These are phyloP conservation scores for Gentiana straminea DNA, from an alignment of 257 asterid genomes.

Conservation along the genomic window DNA sequence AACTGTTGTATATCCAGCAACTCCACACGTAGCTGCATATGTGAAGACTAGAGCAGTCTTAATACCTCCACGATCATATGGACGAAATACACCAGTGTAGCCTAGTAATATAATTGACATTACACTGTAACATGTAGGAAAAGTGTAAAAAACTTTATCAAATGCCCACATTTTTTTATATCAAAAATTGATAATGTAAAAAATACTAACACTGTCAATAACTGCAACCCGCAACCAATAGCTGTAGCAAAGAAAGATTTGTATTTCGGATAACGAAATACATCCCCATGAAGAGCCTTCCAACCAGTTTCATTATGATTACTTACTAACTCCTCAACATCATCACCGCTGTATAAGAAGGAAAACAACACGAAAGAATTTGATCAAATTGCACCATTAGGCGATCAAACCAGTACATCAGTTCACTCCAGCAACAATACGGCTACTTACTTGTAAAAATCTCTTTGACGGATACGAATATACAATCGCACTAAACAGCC, in stretches of 20 bases:
- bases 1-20: slow-evolving; percentile 14
- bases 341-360: background rate
- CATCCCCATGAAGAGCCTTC: slow-evolving; percentile 10
- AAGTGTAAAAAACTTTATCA: background rate
- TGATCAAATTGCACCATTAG: background rate
- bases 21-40: slow-evolving; percentile 9
- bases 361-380: background rate
- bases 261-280: slow-evolving; percentile 5
- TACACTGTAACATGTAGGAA: background rate
- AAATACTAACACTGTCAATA: slow-evolving; percentile 1
- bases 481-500: slow-evolving; percentile 5
- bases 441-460: slow-evolving; percentile 6
- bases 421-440: background rate
- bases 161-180: background rate
- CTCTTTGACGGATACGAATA: slow-evolving; percentile 6
- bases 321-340: slow-evolving; percentile 4
- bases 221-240: slow-evolving; percentile 11
- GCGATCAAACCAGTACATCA: background rate
- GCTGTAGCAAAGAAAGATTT: slow-evolving; percentile 10
- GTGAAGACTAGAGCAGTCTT: slow-evolving; percentile 8
- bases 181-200: too few species aligned
- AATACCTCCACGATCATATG: slow-evolving; percentile 11
- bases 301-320: slow-evolving; percentile 3
- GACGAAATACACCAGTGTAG: slow-evolving; percentile 1
- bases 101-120: background rate